Evolutionary conservation across 1,139 yeast species (phyloP), one percentile per base, ranked within the genome.

Genomic region (Sugiyamaella japonica): DNA sequence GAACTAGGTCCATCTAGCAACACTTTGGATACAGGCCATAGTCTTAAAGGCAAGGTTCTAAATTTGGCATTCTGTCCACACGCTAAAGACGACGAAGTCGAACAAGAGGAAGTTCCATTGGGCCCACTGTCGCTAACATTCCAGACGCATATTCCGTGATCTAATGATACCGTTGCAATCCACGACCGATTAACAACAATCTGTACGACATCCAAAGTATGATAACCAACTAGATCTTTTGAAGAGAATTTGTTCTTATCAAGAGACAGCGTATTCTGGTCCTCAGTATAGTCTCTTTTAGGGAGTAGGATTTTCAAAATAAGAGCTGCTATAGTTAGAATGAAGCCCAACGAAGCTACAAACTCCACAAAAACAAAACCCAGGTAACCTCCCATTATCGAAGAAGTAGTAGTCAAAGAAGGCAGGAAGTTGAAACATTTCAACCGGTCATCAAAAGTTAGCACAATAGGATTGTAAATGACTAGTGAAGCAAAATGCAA

Each of bases 71-170:
- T 52, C 8, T 54, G 59, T 29, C 52, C 49, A 59, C 73, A 87
- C 15, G 65, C 65, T 2, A 76, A 70, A 51, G 83, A 70, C 34
- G 34, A 29, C 10, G 34, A 29, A 3, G 34, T 29, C n/a, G 34
- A 29, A 29, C 34, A 4, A 12, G 34, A 29, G 25, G 25, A 20
- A 20, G 25, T 6, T 20, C 25, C 25, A 1, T 28, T 37, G 15
- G 91, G 93, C 0, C 88, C 70, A 1, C 17, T 25, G 25, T 91
- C 95, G 0, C 88, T 70, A 1, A 93, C 95, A 1, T 89, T 83
- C 95, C 95, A 88, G 9, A 87, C 80, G 38, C 82, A 70, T 1
- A 88, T 76, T 56, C 77, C 81, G 63, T 85, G 90, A 64, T 88
- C 95, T 62, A 89, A 71, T 3, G 91, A 91, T 31, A 86, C 77